Evolutionary conservation across 345 rosid genomes (phyloP), one percentile per base, ranked within the genome.

Genomic region (Sapria himalayana): DNA sequence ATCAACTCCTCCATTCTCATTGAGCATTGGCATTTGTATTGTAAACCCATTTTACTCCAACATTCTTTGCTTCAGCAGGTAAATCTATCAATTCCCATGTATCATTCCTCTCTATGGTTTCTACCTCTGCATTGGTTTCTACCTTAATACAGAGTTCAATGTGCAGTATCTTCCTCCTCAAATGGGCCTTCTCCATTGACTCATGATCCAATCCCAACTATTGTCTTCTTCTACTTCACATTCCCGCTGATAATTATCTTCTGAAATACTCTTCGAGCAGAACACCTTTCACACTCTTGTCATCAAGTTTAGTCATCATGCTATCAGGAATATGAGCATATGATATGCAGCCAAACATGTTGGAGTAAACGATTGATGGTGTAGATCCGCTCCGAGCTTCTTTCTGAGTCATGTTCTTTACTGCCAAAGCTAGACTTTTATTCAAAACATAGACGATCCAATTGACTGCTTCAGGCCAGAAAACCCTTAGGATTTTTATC

Each of bases 31-130:
- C n/a, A n/a, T 38, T 38, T 8, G 39, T 45, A 12, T 45, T 31
- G 24, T 20, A 45, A 29, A 45, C 39, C 49, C 49, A 45, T 22
- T 45, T 45, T 7, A 47, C 51, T 3, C 51, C 43, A 13, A 47
- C 22, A 2, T 4, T 7, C 9, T 13, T 35, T 8, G 22, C 43
- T 15, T 16, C 41, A 7, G 7, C 10, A 0, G 51, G 51, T 21
- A 35, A 7, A 9, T 8, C 3, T 5, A 20, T 22, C 14, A 46
- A 4, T 1, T 9, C 17, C 50, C 41, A 46, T 11, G 29, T 47
- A 9, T 23, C 4, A 12, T 47, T 47, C 14, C 17, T 33, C 21
- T 35, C 42, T 12, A 45, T 37, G 4, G 32, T 10, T 36, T 15
- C 6, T 3, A 20, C 11, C 22, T 36, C 43, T 5, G 6, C 0